Evolutionary conservation across 495 filamentous ascomycete species (phyloP), one percentile per base, ranked within the genome.

Genomic region (Chaetomium cochliodes): DNA sequence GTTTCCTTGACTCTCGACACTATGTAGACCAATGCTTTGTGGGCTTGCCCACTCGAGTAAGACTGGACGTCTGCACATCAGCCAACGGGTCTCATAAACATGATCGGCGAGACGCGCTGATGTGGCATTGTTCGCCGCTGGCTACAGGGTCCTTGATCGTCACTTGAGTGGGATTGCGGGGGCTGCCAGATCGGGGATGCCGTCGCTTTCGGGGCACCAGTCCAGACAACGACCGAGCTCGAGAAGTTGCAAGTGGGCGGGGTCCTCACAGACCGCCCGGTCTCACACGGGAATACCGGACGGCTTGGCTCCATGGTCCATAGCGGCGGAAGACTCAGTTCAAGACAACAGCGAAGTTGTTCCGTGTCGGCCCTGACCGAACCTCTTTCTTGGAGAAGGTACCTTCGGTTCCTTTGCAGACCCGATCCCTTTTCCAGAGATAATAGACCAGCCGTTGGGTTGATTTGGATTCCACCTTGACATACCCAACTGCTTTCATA

Each of bases 371-470:
- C 4, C 93, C 93, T 37, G 88, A 79, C 53, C 88, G 86, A 46
- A 96, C 74, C 68, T 92, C 87, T 63, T 86, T 83, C 74, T 97
- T 97, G 46, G 67, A 77, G 67, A 72, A 78, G 52, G 52, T 52
- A 33, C 53, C 61, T 58, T 46, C 77, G 63, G 63, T 33, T 22
- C 42, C 72, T 22, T 70, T 55, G 47, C 62, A 42, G 9, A 16
- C 26, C 4, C 69, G 66, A 30, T 67, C 69, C 69, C 63, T 77
- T 70, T 76, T 82, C 92, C 92, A 98, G 11, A 98, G 80, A 66
- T 93, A 92, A 77, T 96, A 97, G 39, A 92, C 87, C 59, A 99
- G 81, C 73, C 96, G 96, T 33, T 86, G 80, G 2, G 90, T 90
- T 63, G 86, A 78, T 76, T 96, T 97, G 72, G 80, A 82, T 63